Evolutionary conservation across 148 eudicot genomes (phyloP).

Genomic region (Limonium bicolor): DNA sequence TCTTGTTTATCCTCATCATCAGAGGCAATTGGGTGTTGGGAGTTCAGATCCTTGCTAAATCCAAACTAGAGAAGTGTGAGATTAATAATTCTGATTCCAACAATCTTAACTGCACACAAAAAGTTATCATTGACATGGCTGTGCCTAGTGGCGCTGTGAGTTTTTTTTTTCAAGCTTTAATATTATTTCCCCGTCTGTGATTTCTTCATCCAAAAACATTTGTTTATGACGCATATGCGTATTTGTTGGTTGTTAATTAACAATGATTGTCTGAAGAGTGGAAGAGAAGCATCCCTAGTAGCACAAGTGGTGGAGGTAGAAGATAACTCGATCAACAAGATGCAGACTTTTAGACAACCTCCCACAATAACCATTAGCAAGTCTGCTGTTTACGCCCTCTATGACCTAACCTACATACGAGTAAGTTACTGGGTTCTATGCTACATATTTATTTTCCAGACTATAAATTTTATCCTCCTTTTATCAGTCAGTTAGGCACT

Average conservation of each 20-base stretch:
- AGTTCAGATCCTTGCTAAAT: conserved; percentile 68
- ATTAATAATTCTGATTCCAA: conserved; percentile 16
- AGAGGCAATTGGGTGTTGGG: conserved; percentile 2
- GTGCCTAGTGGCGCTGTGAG: conserved; percentile 73
- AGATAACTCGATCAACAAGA: conserved; percentile 52
- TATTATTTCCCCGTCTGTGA: too few species aligned
- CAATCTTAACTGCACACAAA: conserved; percentile 59
- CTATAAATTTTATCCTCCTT: too few species aligned
- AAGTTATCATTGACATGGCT: conserved; percentile 65
- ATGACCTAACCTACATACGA: conserved; percentile 70
- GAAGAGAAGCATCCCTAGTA: conserved; percentile 77
- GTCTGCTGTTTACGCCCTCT: conserved; percentile 62
- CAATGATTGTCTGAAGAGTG: conserved; percentile 33
- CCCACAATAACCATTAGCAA: conserved; percentile 78
- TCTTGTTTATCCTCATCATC: background rate
- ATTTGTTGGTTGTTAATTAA: background rate
- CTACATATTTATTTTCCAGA: too few species aligned
- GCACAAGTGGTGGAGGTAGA: conserved; percentile 88
- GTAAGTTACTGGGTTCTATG: too few species aligned
- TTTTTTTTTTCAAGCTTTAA: background rate
- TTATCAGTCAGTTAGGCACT: too few species aligned
- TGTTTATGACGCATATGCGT: too few species aligned
- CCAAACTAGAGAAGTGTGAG: conserved; percentile 81
- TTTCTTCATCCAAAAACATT: background rate
- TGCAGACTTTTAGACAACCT: conserved; percentile 56